These are phyloP conservation scores for Canavalia gladiata DNA, from an alignment of 306 rosid species.

Conservation along the genomic window DNA sequence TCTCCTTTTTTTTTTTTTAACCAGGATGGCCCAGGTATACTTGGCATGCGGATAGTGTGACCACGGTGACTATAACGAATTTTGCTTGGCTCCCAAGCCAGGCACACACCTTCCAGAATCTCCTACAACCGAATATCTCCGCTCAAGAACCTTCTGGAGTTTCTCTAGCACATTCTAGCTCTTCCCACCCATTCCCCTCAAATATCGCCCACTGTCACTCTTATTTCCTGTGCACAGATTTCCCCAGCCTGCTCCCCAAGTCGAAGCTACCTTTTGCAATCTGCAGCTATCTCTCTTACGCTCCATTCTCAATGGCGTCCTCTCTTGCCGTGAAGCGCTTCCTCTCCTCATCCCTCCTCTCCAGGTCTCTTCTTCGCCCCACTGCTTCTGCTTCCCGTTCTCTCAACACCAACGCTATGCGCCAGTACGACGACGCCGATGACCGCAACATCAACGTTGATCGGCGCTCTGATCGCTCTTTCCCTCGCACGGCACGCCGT, in stretches of 20 bases:
- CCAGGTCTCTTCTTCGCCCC: constrained; percentile 40
- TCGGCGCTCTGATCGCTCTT: constrained; percentile 15
- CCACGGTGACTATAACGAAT: neutral
- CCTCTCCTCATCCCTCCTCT: constrained; percentile 37
- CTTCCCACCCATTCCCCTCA: constrained; percentile 12
- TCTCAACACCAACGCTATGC: constrained; percentile 61
- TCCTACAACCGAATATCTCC: neutral
- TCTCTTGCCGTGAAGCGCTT: constrained; percentile 45
- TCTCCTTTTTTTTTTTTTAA: too few relatives aligned
- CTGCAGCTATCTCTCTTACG: neutral
- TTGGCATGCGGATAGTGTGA: neutral
- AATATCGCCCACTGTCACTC: constrained; percentile 9
- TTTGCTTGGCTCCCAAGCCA: constrained; percentile 32
- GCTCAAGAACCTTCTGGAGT: constrained; percentile 43
- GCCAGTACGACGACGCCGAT: constrained; percentile 37
- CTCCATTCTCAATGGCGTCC: constrained; percentile 47
- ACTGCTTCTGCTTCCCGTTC: constrained; percentile 46
- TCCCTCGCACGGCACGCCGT: constrained; percentile 43
- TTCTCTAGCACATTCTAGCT: constrained; percentile 38
- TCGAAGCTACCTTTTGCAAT: neutral
- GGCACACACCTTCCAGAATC: neutral
- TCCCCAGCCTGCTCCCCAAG: neutral
- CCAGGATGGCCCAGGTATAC: too few relatives aligned
- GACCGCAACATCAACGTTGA: constrained; percentile 37
- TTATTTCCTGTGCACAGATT: neutral